phyloP scores from a whole-genome alignment of 176 grass and related monocot species.

The Hordeum vulgare region DNA sequence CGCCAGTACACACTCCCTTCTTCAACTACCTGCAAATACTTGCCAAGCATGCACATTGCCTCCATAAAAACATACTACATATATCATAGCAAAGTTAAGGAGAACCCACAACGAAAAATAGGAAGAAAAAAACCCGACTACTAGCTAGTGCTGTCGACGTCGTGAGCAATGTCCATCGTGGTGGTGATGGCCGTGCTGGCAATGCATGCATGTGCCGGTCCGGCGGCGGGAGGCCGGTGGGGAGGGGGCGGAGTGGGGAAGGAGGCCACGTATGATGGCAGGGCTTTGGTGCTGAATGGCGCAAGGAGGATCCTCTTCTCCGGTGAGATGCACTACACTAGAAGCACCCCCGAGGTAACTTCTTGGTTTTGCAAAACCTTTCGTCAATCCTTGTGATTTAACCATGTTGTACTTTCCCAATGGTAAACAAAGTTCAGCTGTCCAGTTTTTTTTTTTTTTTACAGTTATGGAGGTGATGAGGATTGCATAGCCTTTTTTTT shows the following conservation, averaged over 20 bases:
- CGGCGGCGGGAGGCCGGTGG: neutral
- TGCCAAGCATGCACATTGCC: neutral
- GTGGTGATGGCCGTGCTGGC: neutral
- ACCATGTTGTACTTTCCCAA: neutral
- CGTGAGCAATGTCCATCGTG: neutral
- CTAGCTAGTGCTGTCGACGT: neutral
- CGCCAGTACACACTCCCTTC: neutral
- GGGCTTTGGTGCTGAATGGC: conserved; percentile 59
- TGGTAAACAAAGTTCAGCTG: neutral
- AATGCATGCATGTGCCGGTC: neutral
- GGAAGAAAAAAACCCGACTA: too few relatives aligned
- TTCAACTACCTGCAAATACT: neutral
- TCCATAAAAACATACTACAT: neutral
- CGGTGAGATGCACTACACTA: conserved; percentile 74
- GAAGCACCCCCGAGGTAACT: conserved; percentile 71
- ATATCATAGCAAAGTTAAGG: neutral
- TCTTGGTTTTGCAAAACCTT: neutral
- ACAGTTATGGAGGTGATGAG: neutral
- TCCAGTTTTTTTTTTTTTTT: neutral
- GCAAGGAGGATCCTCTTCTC: conserved; percentile 54
- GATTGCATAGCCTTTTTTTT: too few relatives aligned
- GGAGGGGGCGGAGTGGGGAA: neutral
- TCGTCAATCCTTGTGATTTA: neutral
- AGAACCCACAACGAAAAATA: neutral
- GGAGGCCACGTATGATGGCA: conserved; percentile 37